Conservation (phyloP, 2,329 filamentous ascomycete species). For the Hymenoscyphus fraxineus region DNA sequence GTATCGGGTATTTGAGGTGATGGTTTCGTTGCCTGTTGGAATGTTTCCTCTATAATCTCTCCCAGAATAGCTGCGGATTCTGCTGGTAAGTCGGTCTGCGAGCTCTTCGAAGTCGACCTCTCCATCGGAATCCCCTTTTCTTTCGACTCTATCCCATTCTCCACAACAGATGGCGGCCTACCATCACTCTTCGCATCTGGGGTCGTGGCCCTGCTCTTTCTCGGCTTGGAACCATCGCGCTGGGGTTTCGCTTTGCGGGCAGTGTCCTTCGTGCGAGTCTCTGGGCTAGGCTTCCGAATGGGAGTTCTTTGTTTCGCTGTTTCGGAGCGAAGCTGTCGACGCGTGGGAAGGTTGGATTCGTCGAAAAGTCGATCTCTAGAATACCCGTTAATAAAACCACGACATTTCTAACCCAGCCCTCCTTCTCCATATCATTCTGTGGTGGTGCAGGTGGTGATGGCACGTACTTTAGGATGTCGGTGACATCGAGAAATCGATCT, state of each 20-base stretch:
- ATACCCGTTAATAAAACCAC: conserved; percentile 29
- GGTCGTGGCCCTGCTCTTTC: conserved; percentile 27
- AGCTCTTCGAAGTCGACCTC: conserved; percentile 31
- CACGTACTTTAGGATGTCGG: conserved; percentile 59
- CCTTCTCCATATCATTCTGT: background rate
- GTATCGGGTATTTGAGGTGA: conserved; percentile 15
- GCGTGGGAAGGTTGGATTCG: conserved; percentile 50
- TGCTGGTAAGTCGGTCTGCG: conserved; percentile 30
- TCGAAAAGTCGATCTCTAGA: conserved; percentile 47
- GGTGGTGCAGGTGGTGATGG: conserved; percentile 20
- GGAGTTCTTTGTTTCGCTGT: conserved; percentile 39
- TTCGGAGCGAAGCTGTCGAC: conserved; percentile 45
- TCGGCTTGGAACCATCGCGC: conserved; percentile 27
- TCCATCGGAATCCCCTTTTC: conserved; percentile 22
- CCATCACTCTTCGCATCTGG: conserved; percentile 25
- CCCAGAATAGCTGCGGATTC: conserved; percentile 24
- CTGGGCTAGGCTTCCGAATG: conserved; percentile 24
- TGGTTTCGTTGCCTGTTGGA: conserved; percentile 22
- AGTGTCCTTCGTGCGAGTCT: conserved; percentile 19
- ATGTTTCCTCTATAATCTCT: conserved; percentile 25
- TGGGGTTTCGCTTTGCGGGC: conserved; percentile 25
- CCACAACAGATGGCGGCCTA: conserved; percentile 15
- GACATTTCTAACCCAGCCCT: conserved; percentile 10
- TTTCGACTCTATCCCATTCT: conserved; percentile 14
- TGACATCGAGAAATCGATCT: conserved; percentile 52